A percentile compares a stretch with the other conserved stretches of the same genome.
These are phyloP conservation scores for Colletotrichum sp. DNA, from an alignment of 2,329 filamentous ascomycete species.

Conservation along the genomic window DNA sequence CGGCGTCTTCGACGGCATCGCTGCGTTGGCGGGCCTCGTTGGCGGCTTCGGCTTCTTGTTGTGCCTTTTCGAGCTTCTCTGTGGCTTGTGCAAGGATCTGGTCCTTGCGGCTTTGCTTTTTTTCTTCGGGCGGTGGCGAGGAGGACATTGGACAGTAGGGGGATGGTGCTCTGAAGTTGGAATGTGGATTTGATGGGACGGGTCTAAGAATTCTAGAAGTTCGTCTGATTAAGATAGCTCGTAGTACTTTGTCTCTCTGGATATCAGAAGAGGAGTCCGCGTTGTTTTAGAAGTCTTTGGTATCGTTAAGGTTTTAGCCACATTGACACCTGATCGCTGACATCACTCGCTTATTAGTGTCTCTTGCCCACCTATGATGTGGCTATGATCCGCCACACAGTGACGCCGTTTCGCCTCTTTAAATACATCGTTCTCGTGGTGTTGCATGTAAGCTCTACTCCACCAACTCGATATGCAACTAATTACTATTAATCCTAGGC, in stretches of 20 bases:
- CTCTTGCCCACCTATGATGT: background rate
- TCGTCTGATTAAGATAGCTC: background rate
- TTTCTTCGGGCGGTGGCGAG: background rate
- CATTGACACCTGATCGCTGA: background rate
- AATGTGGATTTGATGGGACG: background rate
- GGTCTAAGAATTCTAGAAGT: background rate
- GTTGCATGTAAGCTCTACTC: too few species aligned
- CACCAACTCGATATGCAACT: too few species aligned
- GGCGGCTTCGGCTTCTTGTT: background rate
- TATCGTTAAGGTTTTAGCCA: background rate
- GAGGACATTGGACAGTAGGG: background rate
- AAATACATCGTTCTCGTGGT: too few species aligned
- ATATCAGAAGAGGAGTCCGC: background rate
- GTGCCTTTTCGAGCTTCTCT: conserved; percentile 15
- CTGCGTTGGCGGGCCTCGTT: background rate
- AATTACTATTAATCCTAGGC: too few species aligned
- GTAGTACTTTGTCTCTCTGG: background rate
- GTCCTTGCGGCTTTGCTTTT: conserved; percentile 7
- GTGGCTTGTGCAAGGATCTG: conserved; percentile 9
- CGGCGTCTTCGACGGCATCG: conserved; percentile 1
- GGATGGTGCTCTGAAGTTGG: background rate
- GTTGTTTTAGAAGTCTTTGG: background rate
- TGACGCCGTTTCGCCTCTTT: background rate
- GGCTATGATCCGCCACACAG: background rate
- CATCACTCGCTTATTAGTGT: background rate